Conservation (phyloP, 805 yeast genomes). For the Saccharomyces paradoxus region DNA sequence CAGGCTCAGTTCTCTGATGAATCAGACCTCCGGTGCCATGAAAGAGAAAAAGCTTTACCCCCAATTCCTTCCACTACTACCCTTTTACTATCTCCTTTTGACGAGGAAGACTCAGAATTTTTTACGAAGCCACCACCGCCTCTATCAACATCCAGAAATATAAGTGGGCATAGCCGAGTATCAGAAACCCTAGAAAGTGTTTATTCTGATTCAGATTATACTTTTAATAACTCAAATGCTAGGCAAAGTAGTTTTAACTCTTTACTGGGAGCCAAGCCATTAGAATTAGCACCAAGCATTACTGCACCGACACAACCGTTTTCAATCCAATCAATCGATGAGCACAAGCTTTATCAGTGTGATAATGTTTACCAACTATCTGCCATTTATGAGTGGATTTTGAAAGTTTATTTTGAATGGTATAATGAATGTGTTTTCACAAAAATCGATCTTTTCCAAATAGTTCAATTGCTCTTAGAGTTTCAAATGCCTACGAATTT, state of each 20-base stretch:
- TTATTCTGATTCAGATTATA: slow-evolving; percentile 29
- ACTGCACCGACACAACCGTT: slow-evolving; percentile 51
- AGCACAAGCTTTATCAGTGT: slow-evolving; percentile 44
- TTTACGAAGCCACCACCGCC: slow-evolving; percentile 17
- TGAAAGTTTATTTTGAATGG: slow-evolving; percentile 43
- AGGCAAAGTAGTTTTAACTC: slow-evolving; percentile 29
- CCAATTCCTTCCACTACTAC: slow-evolving; percentile 7
- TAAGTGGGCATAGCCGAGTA: slow-evolving; percentile 18
- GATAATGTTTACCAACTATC: slow-evolving; percentile 39
- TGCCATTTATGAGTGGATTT: slow-evolving; percentile 47
- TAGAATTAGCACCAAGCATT: slow-evolving; percentile 28
- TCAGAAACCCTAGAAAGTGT: slow-evolving; percentile 28
- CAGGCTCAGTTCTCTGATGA: background rate
- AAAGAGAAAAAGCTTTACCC: slow-evolving; percentile 6
- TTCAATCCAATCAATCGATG: slow-evolving; percentile 40
- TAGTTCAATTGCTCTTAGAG: slow-evolving; percentile 44
- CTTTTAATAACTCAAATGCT: slow-evolving; percentile 26
- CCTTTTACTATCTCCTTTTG: slow-evolving; percentile 6
- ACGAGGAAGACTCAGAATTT: slow-evolving; percentile 6
- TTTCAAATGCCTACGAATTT: slow-evolving; percentile 43
- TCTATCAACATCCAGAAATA: slow-evolving; percentile 12
- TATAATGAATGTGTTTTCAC: slow-evolving; percentile 44
- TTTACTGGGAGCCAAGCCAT: slow-evolving; percentile 27
- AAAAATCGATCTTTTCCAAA: slow-evolving; percentile 43
- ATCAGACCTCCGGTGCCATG: background rate